Evolutionary conservation across 2,329 filamentous ascomycete genomes (phyloP).

Genomic region (Penicillium sp.): DNA sequence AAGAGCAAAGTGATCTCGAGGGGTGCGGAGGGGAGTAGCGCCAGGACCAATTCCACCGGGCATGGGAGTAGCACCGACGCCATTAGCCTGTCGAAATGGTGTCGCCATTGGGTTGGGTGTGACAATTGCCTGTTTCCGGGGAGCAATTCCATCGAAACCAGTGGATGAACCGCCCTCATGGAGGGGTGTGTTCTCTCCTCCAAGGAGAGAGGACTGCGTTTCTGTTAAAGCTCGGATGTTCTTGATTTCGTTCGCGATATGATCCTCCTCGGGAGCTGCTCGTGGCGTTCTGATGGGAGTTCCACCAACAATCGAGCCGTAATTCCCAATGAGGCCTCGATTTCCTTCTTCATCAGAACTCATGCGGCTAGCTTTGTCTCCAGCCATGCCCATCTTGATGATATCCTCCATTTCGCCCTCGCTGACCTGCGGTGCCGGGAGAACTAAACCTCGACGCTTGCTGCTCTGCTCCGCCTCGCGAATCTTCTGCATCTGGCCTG

Average conservation of each 20-base stretch:
- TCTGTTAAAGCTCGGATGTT: constrained; percentile 91
- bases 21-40: constrained; percentile 81
- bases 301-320: constrained; percentile 72
- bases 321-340: constrained; percentile 80
- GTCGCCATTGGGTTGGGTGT: constrained; percentile 96
- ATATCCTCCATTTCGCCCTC: constrained; percentile 94
- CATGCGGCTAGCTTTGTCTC: constrained; percentile 75
- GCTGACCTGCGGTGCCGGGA: constrained; percentile 87
- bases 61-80: constrained; percentile 64
- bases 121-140: constrained; percentile 74
- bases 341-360: constrained; percentile 80
- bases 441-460: constrained; percentile 76
- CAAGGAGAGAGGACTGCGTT: constrained; percentile 87
- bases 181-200: constrained; percentile 88
- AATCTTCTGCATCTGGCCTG: constrained; percentile 90
- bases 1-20: constrained; percentile 79
- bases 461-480: constrained; percentile 95
- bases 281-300: constrained; percentile 90
- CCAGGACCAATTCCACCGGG: constrained; percentile 61
- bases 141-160: constrained; percentile 80
- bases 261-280: constrained; percentile 88
- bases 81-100: constrained; percentile 67
- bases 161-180: constrained; percentile 78
- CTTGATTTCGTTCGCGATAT: constrained; percentile 91
- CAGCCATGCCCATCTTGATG: constrained; percentile 96